These are phyloP conservation scores for Salix exigua DNA, from an alignment of 345 rosid genomes.

Conservation along the genomic window DNA sequence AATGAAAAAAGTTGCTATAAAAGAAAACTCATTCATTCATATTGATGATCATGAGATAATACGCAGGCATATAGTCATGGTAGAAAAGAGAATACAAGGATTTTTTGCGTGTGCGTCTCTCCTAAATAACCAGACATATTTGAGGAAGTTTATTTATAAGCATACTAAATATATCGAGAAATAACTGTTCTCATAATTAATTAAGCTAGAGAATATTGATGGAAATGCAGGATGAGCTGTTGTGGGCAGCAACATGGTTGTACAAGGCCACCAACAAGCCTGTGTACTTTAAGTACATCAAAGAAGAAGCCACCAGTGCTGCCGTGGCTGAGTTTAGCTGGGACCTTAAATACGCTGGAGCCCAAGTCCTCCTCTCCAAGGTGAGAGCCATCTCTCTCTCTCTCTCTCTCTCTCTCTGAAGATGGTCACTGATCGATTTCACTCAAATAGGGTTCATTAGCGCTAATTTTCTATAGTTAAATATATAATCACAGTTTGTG, in stretches of 20 bases:
- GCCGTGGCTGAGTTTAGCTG: conserved; percentile 80
- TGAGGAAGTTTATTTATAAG: too few species aligned
- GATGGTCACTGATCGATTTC: not conserved
- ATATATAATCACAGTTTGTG: not conserved
- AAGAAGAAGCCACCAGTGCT: conserved; percentile 54
- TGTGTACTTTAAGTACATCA: conserved; percentile 40
- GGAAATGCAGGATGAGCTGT: conserved; percentile 67
- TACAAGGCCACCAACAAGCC: conserved; percentile 52
- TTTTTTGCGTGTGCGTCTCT: too few species aligned
- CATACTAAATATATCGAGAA: too few species aligned
- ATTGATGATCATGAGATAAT: too few species aligned
- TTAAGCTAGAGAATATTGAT: not conserved
- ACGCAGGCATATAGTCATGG: too few species aligned
- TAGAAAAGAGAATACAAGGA: too few species aligned
- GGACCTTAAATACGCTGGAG: conserved; percentile 92
- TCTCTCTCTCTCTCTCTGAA: not conserved
- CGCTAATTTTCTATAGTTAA: not conserved
- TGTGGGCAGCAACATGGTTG: conserved; percentile 94
- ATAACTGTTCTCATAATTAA: not conserved
- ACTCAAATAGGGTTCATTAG: too few species aligned
- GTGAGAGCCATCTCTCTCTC: conserved; percentile 18
- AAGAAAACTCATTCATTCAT: too few species aligned
- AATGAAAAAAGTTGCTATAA: too few species aligned
- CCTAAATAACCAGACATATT: too few species aligned
- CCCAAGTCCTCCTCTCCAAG: conserved; percentile 66